Conservation (phyloP, 2,329 filamentous ascomycete species). For the Penicillium sp. region DNA sequence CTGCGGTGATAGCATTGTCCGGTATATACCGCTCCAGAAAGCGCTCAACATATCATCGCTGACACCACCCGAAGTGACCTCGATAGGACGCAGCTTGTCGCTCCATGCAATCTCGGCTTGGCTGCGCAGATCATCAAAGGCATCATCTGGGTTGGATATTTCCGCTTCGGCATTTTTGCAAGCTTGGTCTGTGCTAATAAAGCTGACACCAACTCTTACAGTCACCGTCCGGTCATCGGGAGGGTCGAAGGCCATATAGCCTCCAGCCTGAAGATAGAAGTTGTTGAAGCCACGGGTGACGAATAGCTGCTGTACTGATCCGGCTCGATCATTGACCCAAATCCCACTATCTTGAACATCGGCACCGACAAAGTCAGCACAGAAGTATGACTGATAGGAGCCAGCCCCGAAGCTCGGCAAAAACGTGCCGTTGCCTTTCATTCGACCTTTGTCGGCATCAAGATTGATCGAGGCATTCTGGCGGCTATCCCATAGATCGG, state of each 20-base stretch:
- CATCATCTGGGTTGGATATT: slow-evolving; percentile 50
- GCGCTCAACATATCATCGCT: slow-evolving; percentile 55
- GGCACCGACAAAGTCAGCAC: slow-evolving; percentile 64
- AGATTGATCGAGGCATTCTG: slow-evolving; percentile 60
- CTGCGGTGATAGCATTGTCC: slow-evolving; percentile 69
- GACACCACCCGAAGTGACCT: slow-evolving; percentile 53
- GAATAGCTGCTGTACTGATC: slow-evolving; percentile 52
- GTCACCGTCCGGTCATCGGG: slow-evolving; percentile 53
- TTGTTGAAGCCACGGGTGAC: slow-evolving; percentile 60
- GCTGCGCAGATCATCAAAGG: slow-evolving; percentile 52
- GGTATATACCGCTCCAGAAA: slow-evolving; percentile 69
- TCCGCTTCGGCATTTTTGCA: slow-evolving; percentile 67
- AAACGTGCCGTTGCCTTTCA: slow-evolving; percentile 62
- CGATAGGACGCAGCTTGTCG: slow-evolving; percentile 60
- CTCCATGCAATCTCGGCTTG: slow-evolving; percentile 58
- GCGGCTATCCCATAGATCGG: slow-evolving; percentile 62
- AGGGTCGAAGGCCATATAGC: slow-evolving; percentile 62
- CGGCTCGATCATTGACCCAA: slow-evolving; percentile 62
- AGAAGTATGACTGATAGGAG: slow-evolving; percentile 62
- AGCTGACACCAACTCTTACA: slow-evolving; percentile 66
- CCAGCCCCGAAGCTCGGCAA: slow-evolving; percentile 64
- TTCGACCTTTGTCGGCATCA: slow-evolving; percentile 56
- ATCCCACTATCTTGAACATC: slow-evolving; percentile 60
- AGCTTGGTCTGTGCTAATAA: slow-evolving; percentile 64
- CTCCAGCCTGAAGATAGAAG: slow-evolving; percentile 57